phyloP scores from a whole-genome alignment of 75 land plant species.

The Gnetum montanum region DNA sequence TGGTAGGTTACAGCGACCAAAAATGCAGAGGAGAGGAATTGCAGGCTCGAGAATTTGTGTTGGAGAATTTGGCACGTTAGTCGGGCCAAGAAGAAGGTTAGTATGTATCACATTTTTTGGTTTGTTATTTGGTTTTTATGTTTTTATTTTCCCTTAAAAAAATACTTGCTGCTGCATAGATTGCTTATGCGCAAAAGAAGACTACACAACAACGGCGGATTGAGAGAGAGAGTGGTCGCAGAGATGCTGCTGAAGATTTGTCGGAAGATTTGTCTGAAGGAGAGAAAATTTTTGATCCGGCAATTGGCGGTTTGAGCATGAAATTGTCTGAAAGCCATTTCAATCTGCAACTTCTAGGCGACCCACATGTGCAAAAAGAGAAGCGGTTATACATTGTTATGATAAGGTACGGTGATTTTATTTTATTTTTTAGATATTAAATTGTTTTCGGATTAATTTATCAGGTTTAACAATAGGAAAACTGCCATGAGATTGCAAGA shows the following conservation, averaged over 20 bases:
- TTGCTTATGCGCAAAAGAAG: constrained; percentile 48
- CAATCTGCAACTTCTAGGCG: constrained; percentile 23
- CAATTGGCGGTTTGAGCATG: constrained; percentile 1
- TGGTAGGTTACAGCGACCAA: constrained; percentile 71
- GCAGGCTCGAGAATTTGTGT: constrained; percentile 84
- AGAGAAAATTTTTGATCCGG: constrained; percentile 33
- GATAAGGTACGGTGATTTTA: constrained; percentile 44
- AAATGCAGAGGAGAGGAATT: constrained; percentile 79
- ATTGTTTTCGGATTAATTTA: too few relatives aligned
- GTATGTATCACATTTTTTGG: neutral
- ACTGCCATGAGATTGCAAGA: too few relatives aligned
- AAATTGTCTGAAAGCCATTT: constrained; percentile 23
- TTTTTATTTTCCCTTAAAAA: too few relatives aligned
- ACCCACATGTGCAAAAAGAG: constrained; percentile 12
- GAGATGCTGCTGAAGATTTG: constrained; percentile 68
- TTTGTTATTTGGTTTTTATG: neutral
- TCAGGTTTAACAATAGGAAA: too few relatives aligned
- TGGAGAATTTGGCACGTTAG: constrained; percentile 98
- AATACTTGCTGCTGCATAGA: constrained; percentile 33
- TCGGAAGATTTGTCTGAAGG: constrained; percentile 75
- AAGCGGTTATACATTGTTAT: constrained; percentile 59
- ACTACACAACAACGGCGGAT: constrained; percentile 34
- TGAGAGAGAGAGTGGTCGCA: constrained; percentile 63
- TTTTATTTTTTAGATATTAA: too few relatives aligned
- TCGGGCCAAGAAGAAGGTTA: constrained; percentile 80